Evolutionary conservation across 148 eudicot species (phyloP).

Genomic region (Diospyros kaki): DNA sequence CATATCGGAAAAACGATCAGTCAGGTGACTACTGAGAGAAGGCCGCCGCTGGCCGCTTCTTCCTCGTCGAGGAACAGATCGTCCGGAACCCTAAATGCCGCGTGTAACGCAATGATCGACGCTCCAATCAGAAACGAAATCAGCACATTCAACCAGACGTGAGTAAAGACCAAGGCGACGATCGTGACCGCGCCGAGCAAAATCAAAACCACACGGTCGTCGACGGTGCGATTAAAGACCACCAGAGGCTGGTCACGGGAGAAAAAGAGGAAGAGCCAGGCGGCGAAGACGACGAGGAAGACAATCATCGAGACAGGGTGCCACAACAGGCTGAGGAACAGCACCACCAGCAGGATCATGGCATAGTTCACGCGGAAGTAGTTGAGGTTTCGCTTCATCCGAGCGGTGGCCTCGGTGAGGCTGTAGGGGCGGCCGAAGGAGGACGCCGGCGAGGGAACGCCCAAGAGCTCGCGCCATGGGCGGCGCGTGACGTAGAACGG

Average conservation of each 20-base stretch:
- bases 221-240: conserved; percentile 18
- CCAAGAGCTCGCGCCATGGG: conserved; percentile 46
- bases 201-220: conserved; percentile 32
- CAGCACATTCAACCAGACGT: conserved; percentile 41
- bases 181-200: conserved; percentile 25
- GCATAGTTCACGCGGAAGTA: conserved; percentile 53
- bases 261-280: conserved; percentile 47
- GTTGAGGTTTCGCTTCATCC: conserved; percentile 40
- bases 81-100: conserved; percentile 35
- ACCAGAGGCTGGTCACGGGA: conserved; percentile 26
- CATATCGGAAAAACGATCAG: neutral
- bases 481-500: conserved; percentile 33
- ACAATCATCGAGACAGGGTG: conserved; percentile 50
- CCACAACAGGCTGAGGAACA: conserved; percentile 41
- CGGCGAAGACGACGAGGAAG: conserved; percentile 26
- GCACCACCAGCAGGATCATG: conserved; percentile 20
- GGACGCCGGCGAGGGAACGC: conserved; percentile 15
- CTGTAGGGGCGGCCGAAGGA: conserved; percentile 34
- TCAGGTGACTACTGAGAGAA: conserved; percentile 30
- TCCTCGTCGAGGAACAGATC: conserved; percentile 45
- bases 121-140: conserved; percentile 25
- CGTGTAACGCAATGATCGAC: conserved; percentile 26
- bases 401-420: conserved; percentile 24
- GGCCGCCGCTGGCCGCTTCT: conserved; percentile 24
- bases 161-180: conserved; percentile 30